Evolutionary conservation across 495 filamentous ascomycete genomes (phyloP).

Genomic region (Neurospora sp.): DNA sequence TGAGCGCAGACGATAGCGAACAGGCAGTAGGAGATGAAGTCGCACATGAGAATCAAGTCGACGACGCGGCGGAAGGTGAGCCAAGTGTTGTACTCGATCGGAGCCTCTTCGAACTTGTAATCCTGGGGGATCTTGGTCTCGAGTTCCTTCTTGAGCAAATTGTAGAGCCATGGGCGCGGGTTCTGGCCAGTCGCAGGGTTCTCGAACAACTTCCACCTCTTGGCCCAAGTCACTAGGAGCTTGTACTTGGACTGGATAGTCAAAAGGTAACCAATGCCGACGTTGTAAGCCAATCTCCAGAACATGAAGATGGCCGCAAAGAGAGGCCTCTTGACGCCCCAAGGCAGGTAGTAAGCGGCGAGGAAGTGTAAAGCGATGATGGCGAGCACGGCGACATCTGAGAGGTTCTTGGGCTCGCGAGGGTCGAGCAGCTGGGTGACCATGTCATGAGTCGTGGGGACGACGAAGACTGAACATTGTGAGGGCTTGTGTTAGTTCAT

Average conservation of each 20-base stretch:
- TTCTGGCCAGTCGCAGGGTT: slow-evolving; percentile 70
- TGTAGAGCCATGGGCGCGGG: slow-evolving; percentile 70
- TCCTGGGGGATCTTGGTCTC: slow-evolving; percentile 90
- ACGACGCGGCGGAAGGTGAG: slow-evolving; percentile 89
- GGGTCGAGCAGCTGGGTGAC: slow-evolving; percentile 93
- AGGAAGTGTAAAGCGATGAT: slow-evolving; percentile 66
- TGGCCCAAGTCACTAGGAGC: slow-evolving; percentile 79
- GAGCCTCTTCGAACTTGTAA: slow-evolving; percentile 87
- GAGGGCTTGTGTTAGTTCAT: not conserved
- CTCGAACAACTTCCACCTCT: slow-evolving; percentile 75
- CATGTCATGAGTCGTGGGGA: slow-evolving; percentile 97
- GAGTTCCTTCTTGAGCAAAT: slow-evolving; percentile 73
- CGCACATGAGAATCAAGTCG: slow-evolving; percentile 95
- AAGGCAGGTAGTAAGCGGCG: slow-evolving; percentile 61
- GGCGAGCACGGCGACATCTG: slow-evolving; percentile 73
- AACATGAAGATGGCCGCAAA: slow-evolving; percentile 79
- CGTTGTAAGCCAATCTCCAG: slow-evolving; percentile 88
- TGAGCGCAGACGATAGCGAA: slow-evolving; percentile 86
- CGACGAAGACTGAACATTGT: slow-evolving; percentile 66
- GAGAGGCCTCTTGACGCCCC: slow-evolving; percentile 53
- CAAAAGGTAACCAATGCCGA: slow-evolving; percentile 83
- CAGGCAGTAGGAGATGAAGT: slow-evolving; percentile 91
- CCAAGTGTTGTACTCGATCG: slow-evolving; percentile 98
- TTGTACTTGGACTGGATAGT: slow-evolving; percentile 83
- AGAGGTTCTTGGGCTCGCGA: slow-evolving; percentile 88